Base-by-base conservation (phyloP, 2,329 filamentous ascomycete genomes). In the Colletotrichum coccodes region DNA sequence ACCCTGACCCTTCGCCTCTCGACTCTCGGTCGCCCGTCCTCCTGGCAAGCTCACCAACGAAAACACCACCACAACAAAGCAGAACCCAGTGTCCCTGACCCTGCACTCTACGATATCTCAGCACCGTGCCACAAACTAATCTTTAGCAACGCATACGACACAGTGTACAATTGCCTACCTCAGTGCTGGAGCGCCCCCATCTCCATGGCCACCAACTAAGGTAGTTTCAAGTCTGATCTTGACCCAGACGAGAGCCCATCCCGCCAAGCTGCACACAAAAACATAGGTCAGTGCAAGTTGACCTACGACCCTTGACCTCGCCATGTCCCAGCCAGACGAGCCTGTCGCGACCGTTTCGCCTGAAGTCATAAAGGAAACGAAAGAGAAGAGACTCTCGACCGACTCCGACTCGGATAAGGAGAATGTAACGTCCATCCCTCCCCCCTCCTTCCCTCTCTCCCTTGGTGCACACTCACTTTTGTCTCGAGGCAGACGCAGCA, bases 321-420 rank as follows among this genome's bases (percentile, higher is more conserved):
- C 65, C 73, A 81, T 81, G 79, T 75, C 78, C 71, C 78, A 79
- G 72, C 73, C 72, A 61, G 76, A 76, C 65, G 76, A 78, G 57
- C 71, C 68, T 68, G 73, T 72, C 61, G 75, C 32, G 49, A 46
- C 56, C 14, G 46, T 50, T 50, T 50, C 57, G 16, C 32, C 32
- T n/a, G 57, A 60, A 21, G 42, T 75, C 49, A 71, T 73, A 60
- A 72, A 72, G 44, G 66, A 46, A 32, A 46, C 63, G 34, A 65
- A 68, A 57, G 70, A 69, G 23, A 71, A 59, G 68, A 71, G 70
- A 47, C 63, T 67, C 28, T 71, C 68, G 34, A 54, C 52, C 6
- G 60, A 53, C 26, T 67, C 63, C 42, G 60, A 64, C 36, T 71
- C 70, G 38, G 70, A 71, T 34, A 71, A 69, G 64, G 70, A 71